These are phyloP conservation scores for Aegilops umbellulata DNA, from an alignment of 176 grass and related monocot genomes.

Conservation along the genomic window DNA sequence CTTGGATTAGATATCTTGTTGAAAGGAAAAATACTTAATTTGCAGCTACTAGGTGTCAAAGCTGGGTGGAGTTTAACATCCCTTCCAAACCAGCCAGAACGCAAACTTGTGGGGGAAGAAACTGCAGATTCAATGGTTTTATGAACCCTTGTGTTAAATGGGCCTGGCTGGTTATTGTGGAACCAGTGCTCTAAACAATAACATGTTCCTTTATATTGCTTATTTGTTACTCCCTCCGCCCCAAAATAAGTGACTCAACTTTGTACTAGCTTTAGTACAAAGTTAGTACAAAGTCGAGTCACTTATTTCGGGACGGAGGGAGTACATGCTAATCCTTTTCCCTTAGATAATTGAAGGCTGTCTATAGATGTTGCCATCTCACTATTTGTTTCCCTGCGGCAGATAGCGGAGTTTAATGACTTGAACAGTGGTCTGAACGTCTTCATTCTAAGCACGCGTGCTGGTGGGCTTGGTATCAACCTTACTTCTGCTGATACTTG, in stretches of 20 bases:
- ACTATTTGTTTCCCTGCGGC: slow-evolving; percentile 9
- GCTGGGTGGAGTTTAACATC: neutral
- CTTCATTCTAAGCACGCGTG: slow-evolving; percentile 88
- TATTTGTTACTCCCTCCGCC: neutral
- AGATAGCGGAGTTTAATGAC: slow-evolving; percentile 92
- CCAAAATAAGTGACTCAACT: too few species aligned
- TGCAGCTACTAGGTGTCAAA: neutral
- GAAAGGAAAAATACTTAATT: neutral
- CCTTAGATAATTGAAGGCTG: neutral
- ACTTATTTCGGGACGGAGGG: too few species aligned
- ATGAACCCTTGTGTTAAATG: neutral
- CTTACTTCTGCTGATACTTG: slow-evolving; percentile 89
- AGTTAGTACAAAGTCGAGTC: too few species aligned
- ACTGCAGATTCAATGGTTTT: neutral
- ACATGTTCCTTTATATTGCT: neutral
- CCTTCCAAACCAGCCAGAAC: neutral
- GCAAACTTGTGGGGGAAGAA: neutral
- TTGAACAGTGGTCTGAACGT: slow-evolving; percentile 52
- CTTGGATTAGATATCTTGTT: neutral
- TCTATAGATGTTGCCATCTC: neutral
- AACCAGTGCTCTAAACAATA: neutral
- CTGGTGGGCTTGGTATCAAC: slow-evolving; percentile 89
- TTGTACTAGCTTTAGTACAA: too few species aligned
- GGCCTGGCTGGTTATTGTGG: neutral
- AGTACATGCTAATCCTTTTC: neutral